Evolutionary conservation across 1,139 yeast genomes (phyloP), one percentile per base, ranked within the genome.

Genomic region (Torulaspora globosa): DNA sequence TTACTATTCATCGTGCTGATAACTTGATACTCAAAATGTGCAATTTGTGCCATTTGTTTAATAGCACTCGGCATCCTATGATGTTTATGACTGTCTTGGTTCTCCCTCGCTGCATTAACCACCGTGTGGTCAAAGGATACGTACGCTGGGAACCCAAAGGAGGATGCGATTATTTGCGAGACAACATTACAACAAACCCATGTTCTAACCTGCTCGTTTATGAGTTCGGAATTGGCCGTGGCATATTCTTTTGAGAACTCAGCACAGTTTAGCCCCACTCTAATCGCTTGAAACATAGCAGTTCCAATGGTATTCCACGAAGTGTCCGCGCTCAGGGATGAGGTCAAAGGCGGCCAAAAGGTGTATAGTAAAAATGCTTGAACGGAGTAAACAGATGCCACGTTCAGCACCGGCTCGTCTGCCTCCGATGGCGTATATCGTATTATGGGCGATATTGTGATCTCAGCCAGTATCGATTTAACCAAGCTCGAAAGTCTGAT

Each of bases 101-200:
- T 26, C 21, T 37, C 45, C 31, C 52, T 47, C 7, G 51, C 36
- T 1, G 61, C 53, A 27, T 76, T 74, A 63, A 84, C 72, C 3
- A 84, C 78, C 0, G 90, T 77, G 14, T 86, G 76, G 62, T 87
- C 95, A 62, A 89, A 87, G 50, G 82, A 87, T 1, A 86, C 89
- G 65, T 89, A 88, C 0, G 95, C 88, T 0, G 97, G 97, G 61
- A 85, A 89, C 15, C 98, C 98, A 67, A 89, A 89, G 8, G 95
- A 84, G 1, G 95, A 81, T 1, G 96, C 96, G 48, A 90, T 83
- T 3, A 84, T 78, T 66, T 92, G 97, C 1, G 95, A 84, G 0
- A 87, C 95, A 26, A 86, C 76, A 62, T 92, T 92, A 61, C 97
- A 88, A 10, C 87, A 77, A n/a, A 88, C 78, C 98, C 98, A 92